Evolutionary conservation across 2,329 filamentous ascomycete species (phyloP), one percentile per base, ranked within the genome.

Genomic region (Onygena corvina): DNA sequence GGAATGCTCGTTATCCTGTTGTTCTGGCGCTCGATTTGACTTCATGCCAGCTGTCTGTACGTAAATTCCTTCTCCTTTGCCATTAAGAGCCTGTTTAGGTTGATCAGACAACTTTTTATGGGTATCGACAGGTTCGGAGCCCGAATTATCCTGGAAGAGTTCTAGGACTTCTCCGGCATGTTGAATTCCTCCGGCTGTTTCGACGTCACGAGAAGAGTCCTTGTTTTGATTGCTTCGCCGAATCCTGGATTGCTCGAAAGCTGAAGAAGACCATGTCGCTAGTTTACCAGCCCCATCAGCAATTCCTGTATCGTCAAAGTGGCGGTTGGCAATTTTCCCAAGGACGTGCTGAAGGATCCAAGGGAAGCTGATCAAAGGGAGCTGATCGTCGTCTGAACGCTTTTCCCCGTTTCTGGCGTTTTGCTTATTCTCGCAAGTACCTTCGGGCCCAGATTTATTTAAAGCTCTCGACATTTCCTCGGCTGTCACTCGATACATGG

Each of bases 281-380:
- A 42, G 11, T 18, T 44, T 40, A 2, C 47, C 47, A n/a, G 25
- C 35, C 18, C 44, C 30, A 6, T 51, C 27, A 30, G 14, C 5
- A 27, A 27, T 49, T 54, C 40, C 61, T n/a, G 52, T 49, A 14
- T 52, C 47, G 12, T 65, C 60, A 48, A 57, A 64, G 25, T 59
- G 57, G 1, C 64, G 65, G 21, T 67, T 77, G 1, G 83, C 84
- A 57, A 94, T 80, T 44, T 74, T 74, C 1, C 83, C 81, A 3
- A 94, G 71, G 52, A 87, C 76, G 38, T 76, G 74, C 9, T 80
- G 74, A 55, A 96, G 94, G 1, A 96, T 71, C 92, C 92, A 98
- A 0, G 92, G 90, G 58, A 95, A 96, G 52, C 83, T 92, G 58
- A 95, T 92, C 6, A 96, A 70, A 0, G 92, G 90, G 73, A 88